Conservation (phyloP, 495 filamentous ascomycete species). For the Trichoderma asperelloides region DNA sequence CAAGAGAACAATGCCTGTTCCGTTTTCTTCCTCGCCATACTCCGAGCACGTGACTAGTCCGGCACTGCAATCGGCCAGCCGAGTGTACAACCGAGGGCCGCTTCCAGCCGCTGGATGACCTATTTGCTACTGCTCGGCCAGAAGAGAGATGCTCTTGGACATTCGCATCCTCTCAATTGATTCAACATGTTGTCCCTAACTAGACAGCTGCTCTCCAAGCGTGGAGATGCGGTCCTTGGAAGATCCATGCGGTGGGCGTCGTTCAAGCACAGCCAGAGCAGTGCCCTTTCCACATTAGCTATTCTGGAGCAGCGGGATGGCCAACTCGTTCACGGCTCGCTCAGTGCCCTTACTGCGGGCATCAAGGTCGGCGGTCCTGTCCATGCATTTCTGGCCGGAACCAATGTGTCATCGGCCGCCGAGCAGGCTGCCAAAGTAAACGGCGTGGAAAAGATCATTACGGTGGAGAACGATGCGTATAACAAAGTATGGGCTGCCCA, state of each 20-base stretch:
- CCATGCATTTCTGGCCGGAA: constrained; percentile 83
- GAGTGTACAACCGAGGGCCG: constrained; percentile 6
- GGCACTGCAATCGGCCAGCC: neutral
- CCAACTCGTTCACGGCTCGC: constrained; percentile 69
- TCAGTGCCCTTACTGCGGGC: constrained; percentile 81
- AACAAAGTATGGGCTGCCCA: constrained; percentile 57
- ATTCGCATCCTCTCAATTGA: neutral
- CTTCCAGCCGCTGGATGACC: neutral
- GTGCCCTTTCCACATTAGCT: constrained; percentile 73
- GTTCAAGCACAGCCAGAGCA: neutral
- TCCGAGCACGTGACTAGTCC: neutral
- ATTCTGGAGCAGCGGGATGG: constrained; percentile 91
- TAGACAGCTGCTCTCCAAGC: neutral
- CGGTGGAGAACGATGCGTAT: constrained; percentile 80
- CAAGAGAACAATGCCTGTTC: neutral
- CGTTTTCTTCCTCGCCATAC: neutral
- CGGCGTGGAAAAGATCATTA: constrained; percentile 83
- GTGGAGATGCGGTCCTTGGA: neutral
- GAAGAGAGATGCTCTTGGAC: neutral
- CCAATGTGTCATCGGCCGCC: constrained; percentile 67
- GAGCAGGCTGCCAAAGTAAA: constrained; percentile 81
- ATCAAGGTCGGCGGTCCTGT: constrained; percentile 77
- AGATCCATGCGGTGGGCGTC: neutral
- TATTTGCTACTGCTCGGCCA: neutral
- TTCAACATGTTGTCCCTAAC: neutral